Conservation (phyloP, 768 basidiomycete genomes). For the Tulasnella sp. region DNA sequence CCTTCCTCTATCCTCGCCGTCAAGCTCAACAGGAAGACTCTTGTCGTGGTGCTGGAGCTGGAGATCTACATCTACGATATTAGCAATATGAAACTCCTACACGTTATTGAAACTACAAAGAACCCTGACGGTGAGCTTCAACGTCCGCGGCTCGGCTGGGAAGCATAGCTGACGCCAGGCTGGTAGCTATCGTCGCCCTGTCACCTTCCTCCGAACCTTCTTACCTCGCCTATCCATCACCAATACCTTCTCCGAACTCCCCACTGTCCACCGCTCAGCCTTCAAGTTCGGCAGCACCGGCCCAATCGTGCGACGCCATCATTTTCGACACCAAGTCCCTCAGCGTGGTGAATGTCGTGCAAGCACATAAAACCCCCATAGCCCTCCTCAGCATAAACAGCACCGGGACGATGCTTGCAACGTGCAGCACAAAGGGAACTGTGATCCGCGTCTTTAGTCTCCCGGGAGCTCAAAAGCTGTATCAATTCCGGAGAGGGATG, state of each 20-base stretch:
- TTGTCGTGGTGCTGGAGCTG: constrained; percentile 92
- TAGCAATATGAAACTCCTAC: constrained; percentile 92
- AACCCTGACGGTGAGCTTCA: constrained; percentile 76
- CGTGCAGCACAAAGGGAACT: constrained; percentile 90
- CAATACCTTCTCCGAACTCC: constrained; percentile 73
- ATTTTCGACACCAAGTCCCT: constrained; percentile 90
- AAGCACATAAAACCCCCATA: constrained; percentile 92
- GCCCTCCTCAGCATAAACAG: constrained; percentile 80
- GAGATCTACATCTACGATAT: constrained; percentile 99
- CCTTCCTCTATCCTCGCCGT: constrained; percentile 96
- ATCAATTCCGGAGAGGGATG: constrained; percentile 90
- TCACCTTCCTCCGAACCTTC: constrained; percentile 90
- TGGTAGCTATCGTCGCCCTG: constrained; percentile 84
- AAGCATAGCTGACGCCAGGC: background rate
- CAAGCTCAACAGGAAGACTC: constrained; percentile 92
- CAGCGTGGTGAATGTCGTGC: constrained; percentile 89
- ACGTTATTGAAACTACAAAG: constrained; percentile 93
- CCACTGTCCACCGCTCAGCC: constrained; percentile 43
- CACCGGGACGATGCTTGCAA: constrained; percentile 83
- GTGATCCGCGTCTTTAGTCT: constrained; percentile 92
- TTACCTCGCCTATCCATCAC: constrained; percentile 94
- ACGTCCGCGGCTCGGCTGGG: background rate
- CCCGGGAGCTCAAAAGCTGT: constrained; percentile 85
- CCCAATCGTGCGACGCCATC: constrained; percentile 77
- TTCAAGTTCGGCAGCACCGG: constrained; percentile 32